phyloP scores from a whole-genome alignment of 2,329 filamentous ascomycete species.

The Trichophyton schoenleinii region DNA sequence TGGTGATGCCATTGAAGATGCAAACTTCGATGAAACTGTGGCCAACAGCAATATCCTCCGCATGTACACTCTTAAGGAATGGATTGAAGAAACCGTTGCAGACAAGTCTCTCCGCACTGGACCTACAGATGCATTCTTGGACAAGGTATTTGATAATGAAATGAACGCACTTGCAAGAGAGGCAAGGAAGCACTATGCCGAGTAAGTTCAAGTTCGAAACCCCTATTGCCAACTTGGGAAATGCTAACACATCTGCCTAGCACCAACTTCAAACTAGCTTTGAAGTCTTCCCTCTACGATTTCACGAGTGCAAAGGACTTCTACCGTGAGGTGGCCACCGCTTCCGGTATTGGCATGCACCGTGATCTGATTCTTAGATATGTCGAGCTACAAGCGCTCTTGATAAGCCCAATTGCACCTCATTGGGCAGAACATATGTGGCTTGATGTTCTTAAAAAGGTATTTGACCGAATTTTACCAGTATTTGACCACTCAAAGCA shows the following conservation, averaged over 20 bases:
- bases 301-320: conserved; percentile 77
- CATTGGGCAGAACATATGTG: conserved; percentile 94
- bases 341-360: conserved; percentile 76
- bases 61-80: conserved; percentile 71
- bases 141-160: conserved; percentile 85
- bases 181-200: conserved; percentile 63
- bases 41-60: conserved; percentile 85
- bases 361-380: conserved; percentile 65
- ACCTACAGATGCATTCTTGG: conserved; percentile 63
- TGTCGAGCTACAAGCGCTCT: conserved; percentile 71
- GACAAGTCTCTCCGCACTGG: conserved; percentile 68
- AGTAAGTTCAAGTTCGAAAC: conserved; percentile 35
- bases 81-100: conserved; percentile 74
- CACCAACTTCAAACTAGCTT: conserved; percentile 73
- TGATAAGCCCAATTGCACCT: conserved; percentile 73
- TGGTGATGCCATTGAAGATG: conserved; percentile 86
- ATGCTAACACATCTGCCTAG: conserved; percentile 19
- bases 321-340: conserved; percentile 71
- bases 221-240: not conserved
- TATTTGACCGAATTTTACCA: conserved; percentile 10
- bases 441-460: conserved; percentile 73
- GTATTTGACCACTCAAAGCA: not conserved
- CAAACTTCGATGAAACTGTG: conserved; percentile 92
- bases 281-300: conserved; percentile 81
- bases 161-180: conserved; percentile 73